Base-by-base conservation (phyloP, 768 basidiomycete species). In the Kwoniella dendrophila region DNA sequence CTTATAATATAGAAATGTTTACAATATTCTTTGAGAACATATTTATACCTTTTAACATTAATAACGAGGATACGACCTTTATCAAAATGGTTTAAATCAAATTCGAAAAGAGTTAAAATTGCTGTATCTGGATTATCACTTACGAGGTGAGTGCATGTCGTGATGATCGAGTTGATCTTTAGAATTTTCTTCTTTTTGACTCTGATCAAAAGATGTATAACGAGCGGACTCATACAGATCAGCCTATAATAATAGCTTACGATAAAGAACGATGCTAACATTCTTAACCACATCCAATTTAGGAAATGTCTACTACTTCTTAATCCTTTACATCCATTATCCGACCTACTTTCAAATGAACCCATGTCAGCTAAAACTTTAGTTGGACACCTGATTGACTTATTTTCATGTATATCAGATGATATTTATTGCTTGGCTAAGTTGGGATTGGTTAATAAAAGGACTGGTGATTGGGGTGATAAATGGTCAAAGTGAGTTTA, bases 251-350 rank as follows among this genome's bases (percentile, higher is more conserved):
- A n/a, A n/a, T n/a, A n/a, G n/a, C n/a, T n/a, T n/a, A n/a, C n/a
- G n/a, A n/a, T n/a, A n/a, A n/a, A n/a, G n/a, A n/a, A n/a, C n/a
- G n/a, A n/a, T n/a, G n/a, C n/a, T n/a, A n/a, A n/a, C n/a, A n/a
- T n/a, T n/a, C n/a, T n/a, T n/a, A n/a, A n/a, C n/a, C n/a, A n/a
- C n/a, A n/a, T n/a, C n/a, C n/a, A n/a, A n/a, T 50, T 24, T 59
- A 76, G 75, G 36, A 77, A 77, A 77, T 77, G 75, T 44, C 66
- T 77, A 3, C 63, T 77, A 27, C 71, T 77, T 32, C 66, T 75
- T 50, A 73, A 71, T 53, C 72, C 71, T 27, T 63, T 77, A 27
- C 71, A 70, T 41, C 71, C 75, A 20, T 64, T 77, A 6, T 62
- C 69, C 11, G 61, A 68, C 41, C 71, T 77, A 32, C 54, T 77